These are phyloP conservation scores for Yamadazyma olivae DNA, from an alignment of 805 yeast genomes.

Conservation along the genomic window DNA sequence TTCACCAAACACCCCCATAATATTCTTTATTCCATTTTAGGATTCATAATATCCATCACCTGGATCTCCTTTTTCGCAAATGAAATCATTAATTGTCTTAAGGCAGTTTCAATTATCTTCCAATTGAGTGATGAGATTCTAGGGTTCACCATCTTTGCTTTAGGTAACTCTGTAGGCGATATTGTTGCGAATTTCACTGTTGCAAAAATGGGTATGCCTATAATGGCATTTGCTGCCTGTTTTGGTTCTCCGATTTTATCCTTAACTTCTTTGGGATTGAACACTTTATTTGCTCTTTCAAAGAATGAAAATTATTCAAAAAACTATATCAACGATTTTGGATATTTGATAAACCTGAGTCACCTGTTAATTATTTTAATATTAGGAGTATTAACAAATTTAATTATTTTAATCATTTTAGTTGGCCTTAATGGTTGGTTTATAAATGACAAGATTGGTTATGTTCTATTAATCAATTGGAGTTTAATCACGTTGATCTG, in stretches of 20 bases:
- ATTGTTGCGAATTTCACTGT: constrained; percentile 78
- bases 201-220: constrained; percentile 76
- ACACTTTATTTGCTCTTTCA: constrained; percentile 45
- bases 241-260: constrained; percentile 89
- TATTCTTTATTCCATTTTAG: constrained; percentile 38
- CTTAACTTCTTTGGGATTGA: constrained; percentile 76
- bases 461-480: constrained; percentile 29
- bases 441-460: constrained; percentile 33
- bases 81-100: constrained; percentile 63
- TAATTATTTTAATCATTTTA: constrained; percentile 16
- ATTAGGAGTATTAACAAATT: constrained; percentile 19
- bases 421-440: constrained; percentile 27
- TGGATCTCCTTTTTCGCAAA: constrained; percentile 71
- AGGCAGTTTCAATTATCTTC: constrained; percentile 56
- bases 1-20: constrained; percentile 9
- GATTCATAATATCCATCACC: constrained; percentile 63
- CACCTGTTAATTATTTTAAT: constrained; percentile 20
- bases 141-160: constrained; percentile 85
- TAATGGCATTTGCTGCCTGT: constrained; percentile 94
- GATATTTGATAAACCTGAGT: constrained; percentile 16
- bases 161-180: constrained; percentile 93
- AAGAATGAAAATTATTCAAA: constrained; percentile 8
- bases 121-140: constrained; percentile 72
- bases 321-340: constrained; percentile 6
- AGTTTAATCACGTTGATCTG: constrained; percentile 23